These are phyloP conservation scores for Wickerhamiella slavikovae DNA, from an alignment of 805 yeast genomes.

Conservation along the genomic window DNA sequence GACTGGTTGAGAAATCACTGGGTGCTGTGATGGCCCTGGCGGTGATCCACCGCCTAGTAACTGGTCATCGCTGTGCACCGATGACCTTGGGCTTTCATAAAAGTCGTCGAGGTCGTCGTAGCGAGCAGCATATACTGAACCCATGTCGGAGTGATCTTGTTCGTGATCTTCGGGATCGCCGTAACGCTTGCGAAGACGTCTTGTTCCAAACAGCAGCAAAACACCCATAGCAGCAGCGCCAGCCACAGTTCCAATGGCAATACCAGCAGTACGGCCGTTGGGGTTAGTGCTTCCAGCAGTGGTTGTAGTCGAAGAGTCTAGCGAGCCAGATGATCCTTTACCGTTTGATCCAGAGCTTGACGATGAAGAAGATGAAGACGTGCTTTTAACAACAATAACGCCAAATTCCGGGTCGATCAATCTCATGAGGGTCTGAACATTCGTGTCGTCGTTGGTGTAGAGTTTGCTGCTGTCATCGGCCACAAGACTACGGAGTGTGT, in stretches of 20 bases:
- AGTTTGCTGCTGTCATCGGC: constrained; percentile 32
- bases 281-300: constrained; percentile 18
- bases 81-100: no score
- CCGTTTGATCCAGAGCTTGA: constrained; percentile 14
- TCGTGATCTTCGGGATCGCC: no score
- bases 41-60: no score
- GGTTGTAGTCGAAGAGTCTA: constrained; percentile 15
- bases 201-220: constrained; percentile 23
- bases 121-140: no score
- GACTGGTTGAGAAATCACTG: constrained; percentile 7
- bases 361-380: not conserved
- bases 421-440: constrained; percentile 35
- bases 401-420: constrained; percentile 49
- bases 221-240: constrained; percentile 54
- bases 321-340: constrained; percentile 15
- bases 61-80: no score
- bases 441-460: constrained; percentile 36
- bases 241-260: constrained; percentile 62
- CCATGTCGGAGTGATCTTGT: no score
- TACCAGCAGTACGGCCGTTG: constrained; percentile 39
- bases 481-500: constrained; percentile 27
- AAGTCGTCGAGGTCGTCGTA: no score
- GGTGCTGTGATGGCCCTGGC: constrained; percentile 1
- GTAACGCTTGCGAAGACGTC: constrained; percentile 4
- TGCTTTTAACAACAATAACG: not conserved